phyloP scores from a whole-genome alignment of 1,284 basidiomycete species.

The Moesziomyces sp. region DNA sequence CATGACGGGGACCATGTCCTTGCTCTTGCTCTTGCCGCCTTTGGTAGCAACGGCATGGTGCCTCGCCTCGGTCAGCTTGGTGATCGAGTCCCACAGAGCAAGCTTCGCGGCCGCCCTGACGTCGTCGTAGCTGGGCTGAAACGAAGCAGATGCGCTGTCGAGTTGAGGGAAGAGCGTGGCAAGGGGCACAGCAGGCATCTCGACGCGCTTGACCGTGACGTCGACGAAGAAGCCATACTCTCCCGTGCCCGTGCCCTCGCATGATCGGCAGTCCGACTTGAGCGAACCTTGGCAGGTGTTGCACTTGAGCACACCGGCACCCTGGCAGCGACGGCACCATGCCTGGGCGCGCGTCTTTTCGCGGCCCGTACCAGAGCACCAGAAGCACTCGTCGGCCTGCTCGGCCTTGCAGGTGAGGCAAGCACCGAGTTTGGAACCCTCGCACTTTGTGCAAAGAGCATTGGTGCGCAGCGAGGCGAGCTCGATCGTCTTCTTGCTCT shows the following conservation, averaged over 20 bases:
- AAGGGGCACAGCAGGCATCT: slow-evolving; percentile 51
- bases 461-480: slow-evolving; percentile 44
- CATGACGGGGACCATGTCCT: slow-evolving; percentile 52
- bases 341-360: slow-evolving; percentile 47
- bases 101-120: slow-evolving; percentile 42
- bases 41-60: slow-evolving; percentile 4
- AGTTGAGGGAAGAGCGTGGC: slow-evolving; percentile 38
- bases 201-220: slow-evolving; percentile 50
- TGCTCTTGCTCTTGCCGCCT: slow-evolving; percentile 25
- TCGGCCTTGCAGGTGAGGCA: slow-evolving; percentile 50
- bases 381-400: slow-evolving; percentile 58
- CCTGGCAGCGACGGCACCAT: slow-evolving; percentile 50
- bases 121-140: slow-evolving; percentile 34
- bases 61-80: slow-evolving; percentile 35
- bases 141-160: slow-evolving; percentile 1
- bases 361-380: slow-evolving; percentile 54
- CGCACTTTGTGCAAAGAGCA: slow-evolving; percentile 43
- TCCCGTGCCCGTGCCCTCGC: slow-evolving; percentile 47
- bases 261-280: slow-evolving; percentile 37
- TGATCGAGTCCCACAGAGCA: slow-evolving; percentile 44
- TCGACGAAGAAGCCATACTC: slow-evolving; percentile 55
- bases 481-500: slow-evolving; percentile 53
- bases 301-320: slow-evolving; percentile 52
- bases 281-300: slow-evolving; percentile 48
- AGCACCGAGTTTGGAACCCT: slow-evolving; percentile 25